Evolutionary conservation across 306 rosid genomes (phyloP).

Genomic region (Luffa acutangula): DNA sequence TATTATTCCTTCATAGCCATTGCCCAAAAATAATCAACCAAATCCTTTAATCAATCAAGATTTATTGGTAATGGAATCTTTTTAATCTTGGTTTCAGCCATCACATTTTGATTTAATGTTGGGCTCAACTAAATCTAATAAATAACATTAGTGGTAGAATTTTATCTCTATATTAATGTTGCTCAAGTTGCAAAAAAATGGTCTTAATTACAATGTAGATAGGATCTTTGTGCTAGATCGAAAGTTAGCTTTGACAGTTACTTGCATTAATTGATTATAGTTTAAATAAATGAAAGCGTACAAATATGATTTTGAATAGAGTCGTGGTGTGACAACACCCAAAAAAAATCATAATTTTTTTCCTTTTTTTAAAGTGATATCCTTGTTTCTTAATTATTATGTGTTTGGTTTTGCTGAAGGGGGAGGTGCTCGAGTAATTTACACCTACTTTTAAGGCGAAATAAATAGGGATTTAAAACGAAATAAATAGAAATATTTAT

Average conservation of each 20-base stretch:
- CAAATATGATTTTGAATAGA: not conserved
- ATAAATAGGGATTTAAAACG: not conserved
- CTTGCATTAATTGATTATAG: not conserved
- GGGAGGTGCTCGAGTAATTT: not conserved
- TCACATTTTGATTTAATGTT: not conserved
- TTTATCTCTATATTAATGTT: not conserved
- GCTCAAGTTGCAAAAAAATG: not conserved
- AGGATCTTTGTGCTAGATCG: constrained; percentile 2
- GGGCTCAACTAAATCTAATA: not conserved
- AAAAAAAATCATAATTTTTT: too few species aligned
- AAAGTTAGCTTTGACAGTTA: not conserved
- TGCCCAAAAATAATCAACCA: not conserved
- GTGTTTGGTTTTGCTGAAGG: not conserved
- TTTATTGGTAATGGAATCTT: not conserved
- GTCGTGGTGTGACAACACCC: too few species aligned
- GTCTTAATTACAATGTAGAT: not conserved
- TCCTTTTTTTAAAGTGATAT: too few species aligned
- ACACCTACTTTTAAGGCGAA: not conserved
- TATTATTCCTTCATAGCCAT: not conserved
- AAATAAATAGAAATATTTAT: not conserved
- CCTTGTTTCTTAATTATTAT: too few species aligned
- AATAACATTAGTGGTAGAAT: not conserved
- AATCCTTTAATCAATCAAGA: not conserved
- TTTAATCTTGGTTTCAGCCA: not conserved
- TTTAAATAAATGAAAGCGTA: not conserved